Evolutionary conservation across 345 rosid species (phyloP), one percentile per base, ranked within the genome.

Genomic region (Rhizophora apiculata): DNA sequence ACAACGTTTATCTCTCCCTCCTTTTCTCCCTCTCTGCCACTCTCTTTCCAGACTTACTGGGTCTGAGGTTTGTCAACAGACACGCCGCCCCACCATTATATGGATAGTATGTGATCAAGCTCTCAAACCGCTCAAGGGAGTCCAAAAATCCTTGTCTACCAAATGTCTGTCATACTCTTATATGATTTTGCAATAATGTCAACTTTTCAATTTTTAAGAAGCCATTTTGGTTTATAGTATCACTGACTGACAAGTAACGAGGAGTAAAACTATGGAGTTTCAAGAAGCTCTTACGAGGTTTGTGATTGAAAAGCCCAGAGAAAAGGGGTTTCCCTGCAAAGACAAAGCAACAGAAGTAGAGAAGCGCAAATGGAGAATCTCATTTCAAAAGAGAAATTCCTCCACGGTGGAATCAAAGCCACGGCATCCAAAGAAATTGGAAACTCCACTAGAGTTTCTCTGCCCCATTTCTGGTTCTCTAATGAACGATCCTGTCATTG

Each of bases 401-500:
- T 74, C 83, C 1, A 82, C 82, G 4, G 64, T 74, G 21, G 77
- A 65, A 20, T 30, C 80, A 0, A 71, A 64, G 69, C 10, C 61
- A 19, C 74, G 55, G 18, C 27, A 49, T 8, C 18, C 57, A 16
- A 27, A 43, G 30, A n/a, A 54, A 46, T 60, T 20, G 6, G 58
- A 67, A 22, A 31, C 62, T 1, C 96, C 92, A 1, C 7, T 70
- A 15, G 97, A 92, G 68, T 92, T 92, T 67, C 77, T 84, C 43
- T 95, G 99, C 71, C 96, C 92, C 0, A 71, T 95, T 74, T 88
- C 96, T 0, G 87, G 83, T 31, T 79, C 78, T 21, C 71, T 92
- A 72, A 95, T 95, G 99, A 80, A 81, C 0, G 99, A 90, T 26
- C 97, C 99, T 4, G 86, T 92, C 16, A 88, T 95, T 18, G 96